phyloP scores from a whole-genome alignment of 805 yeast species.

The Vanderwaltozyma verrucispora region DNA sequence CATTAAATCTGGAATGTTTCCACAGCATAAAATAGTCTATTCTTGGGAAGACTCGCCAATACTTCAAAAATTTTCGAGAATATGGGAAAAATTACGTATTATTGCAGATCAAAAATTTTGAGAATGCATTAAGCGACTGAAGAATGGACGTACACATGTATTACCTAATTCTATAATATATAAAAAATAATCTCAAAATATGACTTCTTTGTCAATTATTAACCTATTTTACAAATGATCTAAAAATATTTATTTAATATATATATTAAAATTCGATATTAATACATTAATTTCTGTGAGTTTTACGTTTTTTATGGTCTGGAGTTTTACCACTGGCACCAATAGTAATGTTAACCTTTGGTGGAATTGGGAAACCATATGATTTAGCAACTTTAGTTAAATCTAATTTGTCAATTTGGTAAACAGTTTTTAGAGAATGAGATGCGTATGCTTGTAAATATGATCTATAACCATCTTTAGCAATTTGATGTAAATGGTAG shows the following conservation, averaged over 20 bases:
- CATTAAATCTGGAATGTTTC: too few species aligned
- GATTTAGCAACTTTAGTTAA: conserved; percentile 90
- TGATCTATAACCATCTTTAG: conserved; percentile 95
- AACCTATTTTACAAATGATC: neutral
- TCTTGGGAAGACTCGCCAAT: too few species aligned
- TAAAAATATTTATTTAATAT: too few species aligned
- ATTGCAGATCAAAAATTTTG: too few species aligned
- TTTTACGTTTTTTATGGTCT: conserved; percentile 17
- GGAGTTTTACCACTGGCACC: conserved; percentile 79
- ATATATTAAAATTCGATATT: too few species aligned
- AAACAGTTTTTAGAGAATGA: conserved; percentile 91
- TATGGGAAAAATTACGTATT: too few species aligned
- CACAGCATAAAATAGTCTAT: too few species aligned
- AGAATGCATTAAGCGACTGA: too few species aligned
- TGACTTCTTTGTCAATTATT: neutral
- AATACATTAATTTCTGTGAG: conserved; percentile 1
- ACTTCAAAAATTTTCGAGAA: too few species aligned
- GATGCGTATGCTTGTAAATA: conserved; percentile 96
- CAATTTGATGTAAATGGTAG: conserved; percentile 89
- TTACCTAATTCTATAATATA: too few species aligned
- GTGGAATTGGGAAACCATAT: conserved; percentile 91
- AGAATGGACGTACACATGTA: too few species aligned
- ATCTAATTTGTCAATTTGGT: conserved; percentile 91
- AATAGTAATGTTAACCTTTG: conserved; percentile 91
- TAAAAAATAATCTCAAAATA: too few species aligned